These are phyloP conservation scores for Thozetella sp. DNA, from an alignment of 495 filamentous ascomycete species.

Conservation along the genomic window DNA sequence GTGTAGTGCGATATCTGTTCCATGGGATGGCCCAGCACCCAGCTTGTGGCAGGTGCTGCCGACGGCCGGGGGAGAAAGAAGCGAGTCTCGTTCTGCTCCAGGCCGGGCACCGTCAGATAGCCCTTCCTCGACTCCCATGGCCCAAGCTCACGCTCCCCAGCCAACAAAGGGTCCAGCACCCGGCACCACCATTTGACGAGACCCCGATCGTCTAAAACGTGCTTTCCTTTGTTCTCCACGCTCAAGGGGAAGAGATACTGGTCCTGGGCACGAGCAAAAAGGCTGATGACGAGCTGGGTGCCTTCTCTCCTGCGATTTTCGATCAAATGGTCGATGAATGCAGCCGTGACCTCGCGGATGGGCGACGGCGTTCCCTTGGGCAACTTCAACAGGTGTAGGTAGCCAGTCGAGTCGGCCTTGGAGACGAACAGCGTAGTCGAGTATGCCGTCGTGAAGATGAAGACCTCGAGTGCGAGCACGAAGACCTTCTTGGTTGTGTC, in stretches of 20 bases:
- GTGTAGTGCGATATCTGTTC: slow-evolving; percentile 64
- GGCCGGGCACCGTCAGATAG: slow-evolving; percentile 85
- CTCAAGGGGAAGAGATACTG: slow-evolving; percentile 96
- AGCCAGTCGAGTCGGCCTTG: slow-evolving; percentile 96
- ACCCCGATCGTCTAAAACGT: slow-evolving; percentile 88
- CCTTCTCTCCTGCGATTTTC: slow-evolving; percentile 64
- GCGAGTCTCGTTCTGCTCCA: slow-evolving; percentile 74
- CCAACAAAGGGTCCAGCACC: slow-evolving; percentile 75
- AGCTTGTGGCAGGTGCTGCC: slow-evolving; percentile 43
- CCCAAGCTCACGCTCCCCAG: slow-evolving; percentile 30
- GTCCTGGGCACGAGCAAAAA: slow-evolving; percentile 90
- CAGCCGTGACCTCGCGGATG: slow-evolving; percentile 68
- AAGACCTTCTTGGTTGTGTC: slow-evolving; percentile 23
- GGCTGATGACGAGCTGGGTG: slow-evolving; percentile 78
- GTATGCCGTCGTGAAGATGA: slow-evolving; percentile 74
- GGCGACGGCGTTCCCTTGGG: slow-evolving; percentile 68
- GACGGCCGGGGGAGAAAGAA: slow-evolving; percentile 54
- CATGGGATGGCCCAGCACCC: slow-evolving; percentile 57
- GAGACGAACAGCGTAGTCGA: slow-evolving; percentile 90
- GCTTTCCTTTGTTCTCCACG: slow-evolving; percentile 80
- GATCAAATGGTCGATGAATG: slow-evolving; percentile 77
- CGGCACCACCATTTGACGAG: slow-evolving; percentile 96
- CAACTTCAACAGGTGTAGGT: slow-evolving; percentile 66
- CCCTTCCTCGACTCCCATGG: slow-evolving; percentile 54
- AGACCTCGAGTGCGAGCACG: slow-evolving; percentile 57